Evolutionary conservation across 2,329 filamentous ascomycete species (phyloP), one percentile per base, ranked within the genome.

Genomic region (Colletotrichum cuscutae): DNA sequence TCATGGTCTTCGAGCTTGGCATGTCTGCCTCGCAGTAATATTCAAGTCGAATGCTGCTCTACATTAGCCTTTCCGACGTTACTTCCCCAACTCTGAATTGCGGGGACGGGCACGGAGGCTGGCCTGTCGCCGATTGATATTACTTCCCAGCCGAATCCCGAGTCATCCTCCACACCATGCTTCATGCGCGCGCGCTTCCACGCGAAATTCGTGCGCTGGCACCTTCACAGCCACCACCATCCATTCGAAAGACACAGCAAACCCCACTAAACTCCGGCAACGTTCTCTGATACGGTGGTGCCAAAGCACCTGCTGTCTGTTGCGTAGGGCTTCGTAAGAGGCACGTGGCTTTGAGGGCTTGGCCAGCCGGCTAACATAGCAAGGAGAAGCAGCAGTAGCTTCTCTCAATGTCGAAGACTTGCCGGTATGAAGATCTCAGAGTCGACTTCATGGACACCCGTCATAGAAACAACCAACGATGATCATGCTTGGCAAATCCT

Each of bases 191-290:
- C 57, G 57, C 57, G 52, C 66, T 68, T 57, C 5, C 46, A 72
- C 22, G 49, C 35, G 35, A 46, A 26, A 28, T 26, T 60, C 56
- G 56, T 73, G 66, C 61, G 71, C 66, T 71, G 66, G 71, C 66
- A 62, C 35, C 59, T 60, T 49, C 67, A 73, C 71, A 65, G 71
- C 66, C 71, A 73, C 71, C 70, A 37, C 59, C 70, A 53, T 65
- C 32, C 60, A 61, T 28, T 61, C 22, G 53, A 54, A 65, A 59
- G 19, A 49, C 37, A 46, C 28, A 35, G 32, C 66, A 58, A 46
- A 15, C 60, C 71, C 66, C 61, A 71, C 61, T 63, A 22, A 32
- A 11, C 35, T 57, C 60, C 56, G 66, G n/a, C 56, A 56, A 61
- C 35, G n/a, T 26, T 60, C 30, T 32, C 28, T 22, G 32, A 5